These are phyloP conservation scores for Lipomyces chichibuensis DNA, from an alignment of 805 yeast genomes.

Conservation along the genomic window DNA sequence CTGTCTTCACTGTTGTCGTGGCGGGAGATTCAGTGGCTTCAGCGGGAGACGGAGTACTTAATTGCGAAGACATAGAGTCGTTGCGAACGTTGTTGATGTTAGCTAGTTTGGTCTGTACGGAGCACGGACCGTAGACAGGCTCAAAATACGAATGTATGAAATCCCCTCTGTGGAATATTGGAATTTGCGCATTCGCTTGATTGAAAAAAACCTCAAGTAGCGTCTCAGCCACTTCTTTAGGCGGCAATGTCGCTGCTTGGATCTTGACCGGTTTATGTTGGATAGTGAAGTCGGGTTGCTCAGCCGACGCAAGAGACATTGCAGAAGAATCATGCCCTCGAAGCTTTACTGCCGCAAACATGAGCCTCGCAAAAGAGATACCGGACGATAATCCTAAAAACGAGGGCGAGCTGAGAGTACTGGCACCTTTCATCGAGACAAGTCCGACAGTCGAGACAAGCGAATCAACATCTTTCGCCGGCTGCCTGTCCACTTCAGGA, in stretches of 20 bases:
- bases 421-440: slow-evolving; percentile 39
- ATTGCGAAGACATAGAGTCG: slow-evolving; percentile 20
- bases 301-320: slow-evolving; percentile 32
- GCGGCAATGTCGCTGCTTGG: slow-evolving; percentile 61
- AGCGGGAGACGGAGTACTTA: slow-evolving; percentile 2
- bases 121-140: slow-evolving; percentile 77
- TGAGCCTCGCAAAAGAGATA: slow-evolving; percentile 72
- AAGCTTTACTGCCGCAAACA: slow-evolving; percentile 72
- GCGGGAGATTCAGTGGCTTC: slow-evolving; percentile 12
- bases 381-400: slow-evolving; percentile 49
- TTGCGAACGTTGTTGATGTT: slow-evolving; percentile 34
- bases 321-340: slow-evolving; percentile 41
- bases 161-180: slow-evolving; percentile 79
- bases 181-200: slow-evolving; percentile 81
- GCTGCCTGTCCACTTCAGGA: neutral
- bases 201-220: slow-evolving; percentile 69
- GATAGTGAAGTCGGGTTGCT: slow-evolving; percentile 37
- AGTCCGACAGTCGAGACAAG: slow-evolving; percentile 40
- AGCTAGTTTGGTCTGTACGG: slow-evolving; percentile 58
- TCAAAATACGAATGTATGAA: slow-evolving; percentile 67
- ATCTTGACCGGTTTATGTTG: slow-evolving; percentile 33
- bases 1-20: slow-evolving; percentile 22
- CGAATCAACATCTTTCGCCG: slow-evolving; percentile 36
- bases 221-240: slow-evolving; percentile 69
- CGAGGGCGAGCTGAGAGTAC: slow-evolving; percentile 36